Evolutionary conservation across 306 rosid genomes (phyloP).

Genomic region (Quillaja saponaria): DNA sequence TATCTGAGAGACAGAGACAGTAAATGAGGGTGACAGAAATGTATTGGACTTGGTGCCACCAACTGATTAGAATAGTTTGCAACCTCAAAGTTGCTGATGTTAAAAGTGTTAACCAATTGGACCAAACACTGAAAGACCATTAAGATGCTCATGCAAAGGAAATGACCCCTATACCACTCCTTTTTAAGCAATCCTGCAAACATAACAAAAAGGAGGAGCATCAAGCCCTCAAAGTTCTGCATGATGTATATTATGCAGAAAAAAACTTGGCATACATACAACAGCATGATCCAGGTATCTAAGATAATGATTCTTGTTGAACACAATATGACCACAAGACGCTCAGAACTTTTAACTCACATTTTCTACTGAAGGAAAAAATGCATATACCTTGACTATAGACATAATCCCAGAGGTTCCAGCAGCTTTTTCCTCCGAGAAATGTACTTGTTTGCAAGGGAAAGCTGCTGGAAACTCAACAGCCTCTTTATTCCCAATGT

Average conservation of each 20-base stretch:
- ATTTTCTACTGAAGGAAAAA: slow-evolving; percentile 11
- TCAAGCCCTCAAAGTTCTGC: slow-evolving; percentile 13
- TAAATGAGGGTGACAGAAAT: background rate
- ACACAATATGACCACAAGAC: background rate
- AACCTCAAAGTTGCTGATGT: slow-evolving; percentile 13
- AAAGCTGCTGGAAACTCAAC: slow-evolving; percentile 17
- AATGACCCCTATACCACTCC: slow-evolving; percentile 1
- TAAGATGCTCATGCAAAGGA: slow-evolving; percentile 6
- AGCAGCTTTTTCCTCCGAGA: slow-evolving; percentile 30
- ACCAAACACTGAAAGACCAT: background rate
- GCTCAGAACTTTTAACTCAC: background rate
- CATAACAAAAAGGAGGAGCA: slow-evolving; percentile 14
- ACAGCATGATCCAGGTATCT: background rate
- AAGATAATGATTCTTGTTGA: background rate
- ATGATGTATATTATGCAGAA: background rate
- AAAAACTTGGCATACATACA: slow-evolving; percentile 1
- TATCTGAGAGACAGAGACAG: background rate
- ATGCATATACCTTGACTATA: slow-evolving; percentile 42
- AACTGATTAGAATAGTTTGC: background rate
- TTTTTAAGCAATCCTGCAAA: slow-evolving; percentile 7
- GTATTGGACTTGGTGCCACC: background rate
- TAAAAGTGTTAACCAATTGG: background rate
- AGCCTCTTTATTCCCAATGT: slow-evolving; percentile 10
- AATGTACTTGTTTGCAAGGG: slow-evolving; percentile 28
- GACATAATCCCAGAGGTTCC: slow-evolving; percentile 26